Evolutionary conservation across 805 yeast species (phyloP), one percentile per base, ranked within the genome.

Genomic region (Schizosaccharomyces lindneri): DNA sequence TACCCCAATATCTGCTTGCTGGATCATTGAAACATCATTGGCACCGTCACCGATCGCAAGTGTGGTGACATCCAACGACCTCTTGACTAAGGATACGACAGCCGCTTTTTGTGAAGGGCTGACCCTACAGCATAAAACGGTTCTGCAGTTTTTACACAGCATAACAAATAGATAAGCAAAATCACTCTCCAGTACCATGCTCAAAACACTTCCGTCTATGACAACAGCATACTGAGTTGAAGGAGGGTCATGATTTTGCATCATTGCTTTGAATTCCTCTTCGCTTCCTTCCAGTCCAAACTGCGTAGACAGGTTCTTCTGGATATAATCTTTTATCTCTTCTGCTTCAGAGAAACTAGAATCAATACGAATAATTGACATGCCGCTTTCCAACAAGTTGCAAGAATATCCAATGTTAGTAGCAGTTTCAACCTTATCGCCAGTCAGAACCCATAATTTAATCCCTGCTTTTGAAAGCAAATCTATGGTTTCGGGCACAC

Each of bases 11-110:
- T 85, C 83, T 4, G 94, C 90, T 43, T 86, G 84, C 68, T 84
- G 90, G 64, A 85, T 85, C 94, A 85, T 85, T 9, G 93, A 85
- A 60, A 85, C 93, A 70, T 85, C 94, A 68, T 85, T 85, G 32
- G 93, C 86, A 65, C 94, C 94, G 69, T 85, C 94, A 43, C 94
- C 94, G 69, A 85, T 81, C 0, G 90, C 87, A 62, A 85, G 74
- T 0, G 93, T 84, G 81, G 84, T 83, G 43, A 85, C 93, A 61
- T 78, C 76, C 65, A 85, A 75, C 7, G 77, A 76, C 36, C 76
- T 73, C 68, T 83, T 83, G 32, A 85, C 88, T 73, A 82, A 71
- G 64, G 73, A 75, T 29, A 84, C 89, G 32, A 85, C 84, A n/a
- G 78, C 78, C 2, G 93, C 94, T 72, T 85, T 85, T 70, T 85